phyloP scores from a whole-genome alignment of 441 rosid species.

The Erodium trifolium region DNA sequence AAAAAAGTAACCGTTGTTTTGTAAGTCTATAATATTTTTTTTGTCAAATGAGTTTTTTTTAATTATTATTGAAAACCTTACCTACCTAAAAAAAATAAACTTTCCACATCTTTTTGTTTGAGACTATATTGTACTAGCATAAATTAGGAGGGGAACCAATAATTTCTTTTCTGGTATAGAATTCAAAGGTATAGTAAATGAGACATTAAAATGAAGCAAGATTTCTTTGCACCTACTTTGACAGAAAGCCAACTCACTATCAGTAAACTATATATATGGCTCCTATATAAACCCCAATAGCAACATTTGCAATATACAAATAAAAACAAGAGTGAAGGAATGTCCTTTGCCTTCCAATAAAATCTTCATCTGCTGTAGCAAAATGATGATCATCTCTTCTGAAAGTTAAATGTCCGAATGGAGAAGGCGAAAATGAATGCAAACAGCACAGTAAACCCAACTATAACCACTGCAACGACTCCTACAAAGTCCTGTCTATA shows the following conservation, averaged over 20 bases:
- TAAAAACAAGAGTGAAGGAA: too few species aligned
- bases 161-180: background rate
- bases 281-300: background rate
- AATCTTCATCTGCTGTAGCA: background rate
- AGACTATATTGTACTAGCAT: too few species aligned
- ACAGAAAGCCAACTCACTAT: background rate
- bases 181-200: background rate
- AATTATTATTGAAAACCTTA: too few species aligned
- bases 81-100: too few species aligned
- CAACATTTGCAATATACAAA: background rate
- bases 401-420: conserved; percentile 48
- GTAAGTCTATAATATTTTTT: too few species aligned
- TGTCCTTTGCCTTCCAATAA: background rate
- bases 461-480: conserved; percentile 22
- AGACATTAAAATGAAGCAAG: background rate
- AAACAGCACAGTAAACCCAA: conserved; percentile 31
- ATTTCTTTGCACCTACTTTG: background rate
- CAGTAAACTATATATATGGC: background rate
- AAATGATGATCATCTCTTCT: background rate
- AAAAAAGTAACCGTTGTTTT: too few species aligned
- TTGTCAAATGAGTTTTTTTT: too few species aligned
- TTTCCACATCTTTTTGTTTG: too few species aligned
- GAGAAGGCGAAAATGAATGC: conserved; percentile 61
- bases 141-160: background rate
- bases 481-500: conserved; percentile 40